Conservation (phyloP, 306 rosid genomes). For the Myrica gale region DNA sequence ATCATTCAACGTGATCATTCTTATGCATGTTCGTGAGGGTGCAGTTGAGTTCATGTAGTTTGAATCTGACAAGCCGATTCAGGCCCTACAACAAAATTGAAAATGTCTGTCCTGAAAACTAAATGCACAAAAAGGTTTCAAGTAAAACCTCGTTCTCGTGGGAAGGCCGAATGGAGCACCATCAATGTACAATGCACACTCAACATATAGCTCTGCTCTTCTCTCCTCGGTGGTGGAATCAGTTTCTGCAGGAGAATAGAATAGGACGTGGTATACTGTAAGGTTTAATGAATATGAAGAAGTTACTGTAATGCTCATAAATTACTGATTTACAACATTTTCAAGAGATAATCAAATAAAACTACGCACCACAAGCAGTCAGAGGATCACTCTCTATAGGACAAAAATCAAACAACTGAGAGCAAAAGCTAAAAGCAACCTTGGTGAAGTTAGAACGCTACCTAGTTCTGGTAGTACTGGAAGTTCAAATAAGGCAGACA, state of each 20-base stretch:
- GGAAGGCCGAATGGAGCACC: constrained; percentile 96
- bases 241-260: constrained; percentile 40
- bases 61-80: not conserved
- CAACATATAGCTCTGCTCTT: constrained; percentile 74
- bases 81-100: constrained; percentile 2
- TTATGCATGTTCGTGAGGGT: too few species aligned
- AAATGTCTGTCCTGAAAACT: not conserved
- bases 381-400: not conserved
- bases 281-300: constrained; percentile 5
- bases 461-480: too few species aligned
- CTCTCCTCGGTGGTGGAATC: constrained; percentile 57
- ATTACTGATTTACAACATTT: constrained; percentile 3
- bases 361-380: not conserved
- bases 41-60: not conserved
- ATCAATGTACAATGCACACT: constrained; percentile 79
- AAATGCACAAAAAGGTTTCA: not conserved
- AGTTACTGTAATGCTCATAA: not conserved
- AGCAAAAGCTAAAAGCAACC: not conserved
- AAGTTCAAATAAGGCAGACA: too few species aligned
- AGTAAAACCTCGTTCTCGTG: constrained; percentile 72
- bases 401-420: not conserved
- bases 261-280: constrained; percentile 5
- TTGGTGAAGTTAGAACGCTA: not conserved
- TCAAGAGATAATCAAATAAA: not conserved
- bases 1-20: not conserved